Evolutionary conservation across 2,329 filamentous ascomycete species (phyloP).

Genomic region (Botryotinia calthae): DNA sequence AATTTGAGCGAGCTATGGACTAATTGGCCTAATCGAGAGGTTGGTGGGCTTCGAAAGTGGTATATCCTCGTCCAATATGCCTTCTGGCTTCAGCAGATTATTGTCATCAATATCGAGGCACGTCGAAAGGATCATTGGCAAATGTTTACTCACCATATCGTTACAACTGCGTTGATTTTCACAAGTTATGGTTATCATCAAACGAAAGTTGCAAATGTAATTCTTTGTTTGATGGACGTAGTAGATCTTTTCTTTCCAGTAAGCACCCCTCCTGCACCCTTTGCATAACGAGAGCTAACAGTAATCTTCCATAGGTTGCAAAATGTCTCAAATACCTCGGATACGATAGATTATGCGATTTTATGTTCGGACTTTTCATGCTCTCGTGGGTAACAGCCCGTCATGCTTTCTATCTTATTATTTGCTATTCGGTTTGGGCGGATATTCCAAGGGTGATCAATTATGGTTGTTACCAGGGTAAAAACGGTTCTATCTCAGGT

Average conservation of each 20-base stretch:
- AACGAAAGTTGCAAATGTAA: conserved; percentile 82
- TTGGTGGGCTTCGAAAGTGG: conserved; percentile 73
- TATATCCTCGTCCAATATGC: conserved; percentile 89
- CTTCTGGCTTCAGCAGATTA: conserved; percentile 92
- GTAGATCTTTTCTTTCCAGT: conserved; percentile 87
- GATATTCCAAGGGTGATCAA: conserved; percentile 62
- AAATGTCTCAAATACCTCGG: conserved; percentile 93
- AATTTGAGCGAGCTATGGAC: conserved; percentile 78
- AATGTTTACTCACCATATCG: conserved; percentile 92
- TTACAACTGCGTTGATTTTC: conserved; percentile 78
- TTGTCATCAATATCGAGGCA: conserved; percentile 93
- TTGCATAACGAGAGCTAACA: conserved; percentile 15
- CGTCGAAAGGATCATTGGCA: conserved; percentile 92
- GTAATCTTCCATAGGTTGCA: conserved; percentile 59
- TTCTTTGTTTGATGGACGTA: conserved; percentile 89
- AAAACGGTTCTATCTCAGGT: conserved; percentile 52
- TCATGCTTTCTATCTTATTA: conserved; percentile 74
- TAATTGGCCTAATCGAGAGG: conserved; percentile 76
- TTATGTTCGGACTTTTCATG: conserved; percentile 82
- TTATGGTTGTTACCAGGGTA: conserved; percentile 68
- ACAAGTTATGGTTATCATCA: conserved; percentile 84
- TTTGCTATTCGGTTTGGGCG: conserved; percentile 79
- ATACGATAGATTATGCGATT: conserved; percentile 72
- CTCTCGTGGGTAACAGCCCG: conserved; percentile 79
- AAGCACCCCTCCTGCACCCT: conserved; percentile 25